Evolutionary conservation across 179 eudicot species (phyloP).

Genomic region (Drosera spatulata): DNA sequence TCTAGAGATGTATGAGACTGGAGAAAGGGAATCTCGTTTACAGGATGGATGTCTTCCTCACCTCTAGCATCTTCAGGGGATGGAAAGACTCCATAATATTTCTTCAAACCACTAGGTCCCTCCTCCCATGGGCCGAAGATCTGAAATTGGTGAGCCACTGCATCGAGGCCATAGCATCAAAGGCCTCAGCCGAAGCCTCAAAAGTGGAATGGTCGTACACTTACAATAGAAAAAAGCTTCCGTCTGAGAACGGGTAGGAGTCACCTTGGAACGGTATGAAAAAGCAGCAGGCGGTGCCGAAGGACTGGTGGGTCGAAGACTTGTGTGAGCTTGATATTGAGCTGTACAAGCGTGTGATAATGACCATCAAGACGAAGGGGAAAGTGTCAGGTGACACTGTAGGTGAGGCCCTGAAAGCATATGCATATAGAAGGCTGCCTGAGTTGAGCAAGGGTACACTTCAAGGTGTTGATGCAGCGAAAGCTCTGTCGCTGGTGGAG

Average conservation of each 20-base stretch:
- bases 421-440: conserved; percentile 50
- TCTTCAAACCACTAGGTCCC: conserved; percentile 60
- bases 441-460: conserved; percentile 46
- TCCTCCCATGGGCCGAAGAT: conserved; percentile 70
- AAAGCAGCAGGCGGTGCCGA: conserved; percentile 50
- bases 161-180: conserved; percentile 66
- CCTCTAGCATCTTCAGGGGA: conserved; percentile 64
- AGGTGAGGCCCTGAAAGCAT: conserved; percentile 87
- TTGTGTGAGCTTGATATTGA: conserved; percentile 78
- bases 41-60: conserved; percentile 78
- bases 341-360: conserved; percentile 49
- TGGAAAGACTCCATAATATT: conserved; percentile 95
- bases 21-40: conserved; percentile 88
- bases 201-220: conserved; percentile 93
- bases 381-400: conserved; percentile 49
- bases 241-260: not conserved
- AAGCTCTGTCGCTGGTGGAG: not conserved
- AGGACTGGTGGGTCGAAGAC: conserved; percentile 99
- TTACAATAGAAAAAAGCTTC: conserved; percentile 66
- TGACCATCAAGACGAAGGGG: conserved; percentile 41
- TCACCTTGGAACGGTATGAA: conserved; percentile 20
- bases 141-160: conserved; percentile 56
- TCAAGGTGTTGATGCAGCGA: conserved; percentile 3
- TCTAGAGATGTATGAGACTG: conserved; percentile 77
- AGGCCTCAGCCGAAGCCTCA: conserved; percentile 59